phyloP scores from a whole-genome alignment of 2,329 filamentous ascomycete genomes.

The Huntiella savannae region DNA sequence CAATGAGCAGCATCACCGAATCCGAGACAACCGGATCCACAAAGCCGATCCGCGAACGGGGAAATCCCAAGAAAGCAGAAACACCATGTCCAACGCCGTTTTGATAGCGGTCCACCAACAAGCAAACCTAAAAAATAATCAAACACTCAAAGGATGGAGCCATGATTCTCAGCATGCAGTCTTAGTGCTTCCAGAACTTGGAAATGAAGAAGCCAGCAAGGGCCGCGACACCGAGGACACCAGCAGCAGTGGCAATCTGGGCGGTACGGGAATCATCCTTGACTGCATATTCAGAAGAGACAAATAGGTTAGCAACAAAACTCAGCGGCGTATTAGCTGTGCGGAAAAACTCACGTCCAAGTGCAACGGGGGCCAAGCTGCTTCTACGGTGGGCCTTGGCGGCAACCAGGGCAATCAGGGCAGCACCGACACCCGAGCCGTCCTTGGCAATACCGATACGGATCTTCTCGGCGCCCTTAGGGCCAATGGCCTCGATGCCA shows the following conservation, averaged over 20 bases:
- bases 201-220: conserved; percentile 19
- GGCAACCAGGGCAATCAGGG: conserved; percentile 81
- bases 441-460: conserved; percentile 94
- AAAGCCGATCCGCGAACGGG: neutral
- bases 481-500: conserved; percentile 59
- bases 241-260: conserved; percentile 18
- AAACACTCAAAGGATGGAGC: conserved; percentile 5
- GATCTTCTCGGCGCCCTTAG: conserved; percentile 63
- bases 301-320: conserved; percentile 1
- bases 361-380: conserved; percentile 7
- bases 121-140: neutral
- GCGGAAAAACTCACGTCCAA: conserved; percentile 4
- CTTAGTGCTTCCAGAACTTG: conserved; percentile 10
- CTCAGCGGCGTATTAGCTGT: neutral
- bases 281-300: conserved; percentile 12
- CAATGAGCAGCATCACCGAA: no score
- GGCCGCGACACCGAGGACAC: conserved; percentile 20
- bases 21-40: neutral
- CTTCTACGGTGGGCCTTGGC: conserved; percentile 21
- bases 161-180: neutral
- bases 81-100: conserved; percentile 6
- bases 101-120: conserved; percentile 1
- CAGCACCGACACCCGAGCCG: conserved; percentile 59
- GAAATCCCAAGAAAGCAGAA: neutral
- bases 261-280: conserved; percentile 18